A percentile compares a stretch with the other conserved stretches of the same genome.
These are phyloP conservation scores for Leccinum aurantiacum DNA, from an alignment of 768 basidiomycete species.

Conservation along the genomic window DNA sequence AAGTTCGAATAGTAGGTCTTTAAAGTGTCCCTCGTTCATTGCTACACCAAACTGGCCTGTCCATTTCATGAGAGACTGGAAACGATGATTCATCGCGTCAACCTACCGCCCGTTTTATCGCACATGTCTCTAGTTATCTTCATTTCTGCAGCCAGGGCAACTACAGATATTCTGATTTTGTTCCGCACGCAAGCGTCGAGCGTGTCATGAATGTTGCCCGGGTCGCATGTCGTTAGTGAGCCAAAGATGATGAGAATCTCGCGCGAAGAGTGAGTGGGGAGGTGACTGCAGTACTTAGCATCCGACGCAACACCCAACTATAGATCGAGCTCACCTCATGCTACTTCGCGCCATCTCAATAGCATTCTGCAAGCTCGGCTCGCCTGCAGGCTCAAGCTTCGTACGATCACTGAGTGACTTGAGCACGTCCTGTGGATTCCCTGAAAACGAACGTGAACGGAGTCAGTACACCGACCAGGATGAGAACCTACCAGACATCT, in stretches of 20 bases:
- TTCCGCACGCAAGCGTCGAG: constrained; percentile 80
- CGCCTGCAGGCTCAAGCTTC: constrained; percentile 86
- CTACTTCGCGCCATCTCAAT: constrained; percentile 95
- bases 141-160: constrained; percentile 96
- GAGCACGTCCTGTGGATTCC: constrained; percentile 96
- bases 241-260: constrained; percentile 95
- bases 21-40: constrained; percentile 96
- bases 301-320: neutral
- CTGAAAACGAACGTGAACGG: constrained; percentile 39
- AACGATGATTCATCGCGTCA: neutral
- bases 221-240: constrained; percentile 94
- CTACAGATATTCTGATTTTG: constrained; percentile 88
- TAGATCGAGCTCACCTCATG: constrained; percentile 66
- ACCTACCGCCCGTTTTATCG: constrained; percentile 84
- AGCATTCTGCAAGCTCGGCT: constrained; percentile 95
- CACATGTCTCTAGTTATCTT: constrained; percentile 93
- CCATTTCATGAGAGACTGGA: constrained; percentile 17
- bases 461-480: neutral
- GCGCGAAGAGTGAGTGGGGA: constrained; percentile 96
- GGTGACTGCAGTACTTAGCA: constrained; percentile 57
- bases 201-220: constrained; percentile 93
- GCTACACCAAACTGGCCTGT: constrained; percentile 92
- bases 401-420: constrained; percentile 81
- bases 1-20: constrained; percentile 92
- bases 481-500: constrained; percentile 78